Evolutionary conservation across 805 yeast genomes (phyloP), one percentile per base, ranked within the genome.

Genomic region (Debaryomyces castellii): DNA sequence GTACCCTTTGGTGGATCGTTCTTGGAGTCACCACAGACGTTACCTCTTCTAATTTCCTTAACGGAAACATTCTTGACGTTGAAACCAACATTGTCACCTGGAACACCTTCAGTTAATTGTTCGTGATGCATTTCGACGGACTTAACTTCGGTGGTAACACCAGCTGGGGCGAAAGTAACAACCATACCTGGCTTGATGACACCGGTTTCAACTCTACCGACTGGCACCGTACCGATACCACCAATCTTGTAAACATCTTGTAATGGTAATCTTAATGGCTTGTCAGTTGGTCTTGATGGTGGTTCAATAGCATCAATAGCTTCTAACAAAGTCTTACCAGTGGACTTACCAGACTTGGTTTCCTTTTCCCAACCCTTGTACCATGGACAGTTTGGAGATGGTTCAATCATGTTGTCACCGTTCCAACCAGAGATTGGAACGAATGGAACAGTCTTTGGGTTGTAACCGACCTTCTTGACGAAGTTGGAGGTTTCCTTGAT

Each of bases 191-290:
- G 83, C 82, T 87, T 86, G 78, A 87, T 87, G 58, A 82, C 76
- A 81, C 96, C 96, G 73, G 95, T 87, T 81, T 87, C 94, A 66
- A 87, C 90, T 80, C 94, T 85, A 66, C 95, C 96, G 78, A 85
- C 89, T 75, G 94, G 92, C 79, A 87, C 95, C 66, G 92, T 85
- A 64, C 90, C 91, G 66, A 85, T 83, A 80, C 88, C 91, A 80
- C 92, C 92, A 69, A 87, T 87, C 89, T 86, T 86, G 90, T 87
- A 86, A 65, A 87, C 89, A 80, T 87, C 95, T 77, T 85, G 89
- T 70, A 87, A 83, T n/a, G n/a, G n/a, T n/a, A n/a, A n/a, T n/a
- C n/a, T n/a, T n/a, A n/a, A n/a, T n/a, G n/a, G n/a, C n/a, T n/a
- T n/a, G n/a, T n/a, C n/a, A n/a, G n/a, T n/a, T n/a, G n/a, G n/a